Percentiles rank a stretch among this genome's conserved stretches.
phyloP scores from a whole-genome alignment of 805 yeast species.

The Wickerhamiella galacta region DNA sequence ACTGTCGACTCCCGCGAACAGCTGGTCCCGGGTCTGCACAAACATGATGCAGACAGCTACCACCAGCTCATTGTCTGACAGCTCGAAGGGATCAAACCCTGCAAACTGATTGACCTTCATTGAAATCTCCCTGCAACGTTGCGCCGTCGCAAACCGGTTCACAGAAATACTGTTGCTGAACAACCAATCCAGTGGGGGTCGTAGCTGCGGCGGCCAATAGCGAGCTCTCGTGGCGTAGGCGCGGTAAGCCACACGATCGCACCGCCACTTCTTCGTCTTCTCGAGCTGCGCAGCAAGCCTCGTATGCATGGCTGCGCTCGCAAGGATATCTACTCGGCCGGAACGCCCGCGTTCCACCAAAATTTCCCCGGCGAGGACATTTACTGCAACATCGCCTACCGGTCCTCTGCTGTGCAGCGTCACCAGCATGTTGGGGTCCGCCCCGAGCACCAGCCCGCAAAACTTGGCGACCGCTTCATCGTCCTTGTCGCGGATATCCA shows the following conservation, averaged over 20 bases:
- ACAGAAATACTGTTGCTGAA: neutral
- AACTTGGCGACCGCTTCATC: slow-evolving; percentile 1
- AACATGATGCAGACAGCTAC: slow-evolving; percentile 43
- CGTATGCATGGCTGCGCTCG: too few species aligned
- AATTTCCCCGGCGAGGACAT: neutral
- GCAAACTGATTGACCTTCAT: slow-evolving; percentile 25
- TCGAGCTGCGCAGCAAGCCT: too few species aligned
- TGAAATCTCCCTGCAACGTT: too few species aligned
- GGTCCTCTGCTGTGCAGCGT: neutral
- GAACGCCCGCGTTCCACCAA: neutral
- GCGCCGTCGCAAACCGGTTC: neutral
- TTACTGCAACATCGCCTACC: neutral
- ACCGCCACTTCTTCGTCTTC: neutral
- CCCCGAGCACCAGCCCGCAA: neutral
- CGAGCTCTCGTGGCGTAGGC: neutral
- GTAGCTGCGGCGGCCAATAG: neutral
- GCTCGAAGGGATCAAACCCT: slow-evolving; percentile 56
- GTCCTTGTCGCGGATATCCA: neutral
- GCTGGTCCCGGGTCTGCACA: slow-evolving; percentile 23
- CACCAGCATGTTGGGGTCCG: slow-evolving; percentile 1
- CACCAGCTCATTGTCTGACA: slow-evolving; percentile 47
- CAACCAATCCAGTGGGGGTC: neutral
- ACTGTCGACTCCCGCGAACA: slow-evolving; percentile 8
- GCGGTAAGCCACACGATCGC: neutral
- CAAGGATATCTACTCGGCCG: neutral